Conservation (phyloP, 768 basidiomycete species). For the Postia placenta region DNA sequence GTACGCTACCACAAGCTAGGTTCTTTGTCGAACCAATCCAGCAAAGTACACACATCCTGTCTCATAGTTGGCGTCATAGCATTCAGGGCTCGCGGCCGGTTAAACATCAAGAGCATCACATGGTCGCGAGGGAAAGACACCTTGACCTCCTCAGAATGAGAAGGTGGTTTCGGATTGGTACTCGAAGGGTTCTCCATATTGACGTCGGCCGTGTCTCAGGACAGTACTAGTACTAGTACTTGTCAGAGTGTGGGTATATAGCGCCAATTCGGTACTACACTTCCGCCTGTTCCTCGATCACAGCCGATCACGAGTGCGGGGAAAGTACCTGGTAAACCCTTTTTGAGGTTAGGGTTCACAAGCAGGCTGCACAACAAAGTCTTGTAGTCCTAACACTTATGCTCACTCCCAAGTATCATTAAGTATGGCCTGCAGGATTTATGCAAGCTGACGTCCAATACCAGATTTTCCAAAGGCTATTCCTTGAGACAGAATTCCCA, state of each 20-base stretch:
- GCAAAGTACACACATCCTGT: conserved; percentile 40
- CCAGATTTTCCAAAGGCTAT: neutral
- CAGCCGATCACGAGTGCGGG: conserved; percentile 2
- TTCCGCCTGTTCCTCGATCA: too few species aligned
- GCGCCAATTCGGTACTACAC: too few species aligned
- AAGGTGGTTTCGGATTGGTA: conserved; percentile 15
- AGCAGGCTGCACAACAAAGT: too few species aligned
- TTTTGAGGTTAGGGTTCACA: neutral
- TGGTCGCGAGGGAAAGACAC: conserved; percentile 43
- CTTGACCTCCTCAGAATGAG: conserved; percentile 31
- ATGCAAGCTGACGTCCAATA: too few species aligned
- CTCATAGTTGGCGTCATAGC: conserved; percentile 62
- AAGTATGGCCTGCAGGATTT: too few species aligned
- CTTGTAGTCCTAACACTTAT: too few species aligned
- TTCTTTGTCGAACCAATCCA: conserved; percentile 74
- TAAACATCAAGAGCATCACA: conserved; percentile 50
- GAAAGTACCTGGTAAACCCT: neutral
- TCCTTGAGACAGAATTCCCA: conserved; percentile 73
- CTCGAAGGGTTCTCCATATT: too few species aligned
- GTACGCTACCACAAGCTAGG: conserved; percentile 72
- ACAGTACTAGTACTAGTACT: neutral
- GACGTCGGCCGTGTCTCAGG: too few species aligned
- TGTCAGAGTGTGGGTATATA: neutral
- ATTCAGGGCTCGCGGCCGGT: conserved; percentile 67
- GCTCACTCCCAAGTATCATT: too few species aligned